Percentiles rank a stretch among this genome's conserved stretches.
Evolutionary conservation across 1,284 basidiomycete genomes (phyloP).

Genomic region (Puccinia hordei): DNA sequence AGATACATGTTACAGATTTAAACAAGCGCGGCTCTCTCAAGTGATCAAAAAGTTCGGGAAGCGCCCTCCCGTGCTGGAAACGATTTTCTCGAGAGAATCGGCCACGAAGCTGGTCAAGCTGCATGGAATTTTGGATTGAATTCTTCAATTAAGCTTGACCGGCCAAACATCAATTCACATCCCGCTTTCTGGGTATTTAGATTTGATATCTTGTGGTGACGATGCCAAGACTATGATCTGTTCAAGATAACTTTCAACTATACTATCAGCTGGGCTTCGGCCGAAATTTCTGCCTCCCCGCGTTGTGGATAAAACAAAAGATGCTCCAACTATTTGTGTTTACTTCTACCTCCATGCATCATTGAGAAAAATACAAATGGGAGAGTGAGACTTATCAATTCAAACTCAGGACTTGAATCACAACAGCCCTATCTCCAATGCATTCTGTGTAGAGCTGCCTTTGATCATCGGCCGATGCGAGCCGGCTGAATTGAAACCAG

Average conservation of each 20-base stretch:
- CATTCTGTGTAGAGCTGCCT: background rate
- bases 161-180: background rate
- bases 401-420: background rate
- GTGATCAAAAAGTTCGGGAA: background rate
- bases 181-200: background rate
- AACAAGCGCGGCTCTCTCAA: background rate
- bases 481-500: background rate
- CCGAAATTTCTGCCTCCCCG: background rate
- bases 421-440: background rate
- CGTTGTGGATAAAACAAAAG: too few species aligned
- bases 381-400: too few species aligned
- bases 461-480: background rate
- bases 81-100: background rate
- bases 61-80: background rate
- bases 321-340: too few species aligned
- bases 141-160: background rate
- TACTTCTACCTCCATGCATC: too few species aligned
- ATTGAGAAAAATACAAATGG: too few species aligned
- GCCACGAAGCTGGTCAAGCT: background rate
- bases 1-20: background rate
- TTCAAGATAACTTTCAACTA: background rate
- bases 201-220: background rate
- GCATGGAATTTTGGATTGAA: background rate
- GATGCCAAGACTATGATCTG: background rate
- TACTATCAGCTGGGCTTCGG: background rate